These are phyloP conservation scores for Ophiocytium majus DNA, from an alignment of 352 stramenopile species.

Conservation along the genomic window DNA sequence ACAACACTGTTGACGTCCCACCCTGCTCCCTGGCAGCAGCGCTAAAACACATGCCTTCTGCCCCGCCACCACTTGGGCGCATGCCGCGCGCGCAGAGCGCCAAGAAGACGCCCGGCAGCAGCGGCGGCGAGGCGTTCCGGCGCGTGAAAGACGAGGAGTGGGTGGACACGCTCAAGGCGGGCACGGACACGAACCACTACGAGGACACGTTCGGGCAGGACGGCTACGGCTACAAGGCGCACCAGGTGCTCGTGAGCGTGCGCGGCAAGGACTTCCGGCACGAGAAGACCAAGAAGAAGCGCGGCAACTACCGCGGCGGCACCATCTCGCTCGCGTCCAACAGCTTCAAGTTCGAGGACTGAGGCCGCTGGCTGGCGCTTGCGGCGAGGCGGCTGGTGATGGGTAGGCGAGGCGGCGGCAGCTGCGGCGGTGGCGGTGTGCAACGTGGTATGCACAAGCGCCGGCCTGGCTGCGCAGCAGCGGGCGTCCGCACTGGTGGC, in stretches of 20 bases:
- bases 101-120: slow-evolving; percentile 57
- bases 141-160: slow-evolving; percentile 94
- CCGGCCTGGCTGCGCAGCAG: too few species aligned
- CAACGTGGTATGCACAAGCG: too few species aligned
- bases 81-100: too few species aligned
- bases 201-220: slow-evolving; percentile 84
- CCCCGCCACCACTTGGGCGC: too few species aligned
- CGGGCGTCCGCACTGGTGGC: too few species aligned
- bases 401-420: too few species aligned
- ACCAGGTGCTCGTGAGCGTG: slow-evolving; percentile 91
- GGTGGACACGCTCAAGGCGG: slow-evolving; percentile 81
- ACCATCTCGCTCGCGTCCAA: slow-evolving; percentile 86
- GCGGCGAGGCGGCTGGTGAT: too few species aligned
- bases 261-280: slow-evolving; percentile 98
- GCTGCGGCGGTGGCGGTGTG: too few species aligned
- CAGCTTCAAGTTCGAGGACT: slow-evolving; percentile 84
- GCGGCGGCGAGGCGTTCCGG: slow-evolving; percentile 87
- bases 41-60: too few species aligned
- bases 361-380: not conserved
- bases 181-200: slow-evolving; percentile 94
- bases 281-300: slow-evolving; percentile 99
- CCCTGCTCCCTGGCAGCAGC: too few species aligned
- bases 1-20: too few species aligned
- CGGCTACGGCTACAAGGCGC: slow-evolving; percentile 94
- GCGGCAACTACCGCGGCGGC: slow-evolving; percentile 89